These are phyloP conservation scores for Liriodendron chinense DNA, from an alignment of 164 flowering plant genomes.

Conservation along the genomic window DNA sequence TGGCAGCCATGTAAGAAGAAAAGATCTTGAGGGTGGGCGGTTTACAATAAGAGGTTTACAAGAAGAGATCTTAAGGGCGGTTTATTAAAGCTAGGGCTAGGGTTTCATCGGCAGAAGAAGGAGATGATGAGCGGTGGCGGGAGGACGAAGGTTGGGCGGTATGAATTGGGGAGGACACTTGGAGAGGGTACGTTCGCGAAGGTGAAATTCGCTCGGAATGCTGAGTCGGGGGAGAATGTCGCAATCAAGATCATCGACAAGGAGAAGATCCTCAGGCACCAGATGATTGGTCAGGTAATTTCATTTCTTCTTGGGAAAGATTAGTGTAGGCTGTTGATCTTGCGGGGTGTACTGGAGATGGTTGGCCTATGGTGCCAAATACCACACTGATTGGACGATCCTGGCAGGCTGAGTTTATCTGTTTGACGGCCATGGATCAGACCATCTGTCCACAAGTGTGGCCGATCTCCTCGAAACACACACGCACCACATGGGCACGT, in stretches of 20 bases:
- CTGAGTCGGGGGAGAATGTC: slow-evolving; percentile 15
- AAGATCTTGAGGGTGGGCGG: slow-evolving; percentile 16
- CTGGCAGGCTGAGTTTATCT: too few relatives aligned
- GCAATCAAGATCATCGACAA: slow-evolving; percentile 27
- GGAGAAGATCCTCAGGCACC: slow-evolving; percentile 23
- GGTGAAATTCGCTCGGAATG: slow-evolving; percentile 25
- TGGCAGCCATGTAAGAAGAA: slow-evolving; percentile 53
- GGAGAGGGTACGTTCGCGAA: slow-evolving; percentile 28
- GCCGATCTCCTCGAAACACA: too few relatives aligned
- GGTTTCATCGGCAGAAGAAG: not conserved
- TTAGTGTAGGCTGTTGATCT: not conserved
- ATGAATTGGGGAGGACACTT: slow-evolving; percentile 23
- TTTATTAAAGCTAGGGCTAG: not conserved
- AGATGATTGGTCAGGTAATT: slow-evolving; percentile 27
- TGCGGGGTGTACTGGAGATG: too few relatives aligned
- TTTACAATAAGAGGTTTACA: not conserved
- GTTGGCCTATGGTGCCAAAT: too few relatives aligned
- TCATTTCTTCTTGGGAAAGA: not conserved
- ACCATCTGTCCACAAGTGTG: too few relatives aligned
- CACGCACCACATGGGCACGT: too few relatives aligned
- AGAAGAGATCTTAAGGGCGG: not conserved
- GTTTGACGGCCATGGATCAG: too few relatives aligned
- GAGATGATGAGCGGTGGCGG: not conserved
- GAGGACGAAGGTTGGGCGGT: slow-evolving; percentile 19
- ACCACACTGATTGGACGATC: too few relatives aligned